Base-by-base conservation (phyloP, 179 eudicot species). In the Spergularia azorica region DNA sequence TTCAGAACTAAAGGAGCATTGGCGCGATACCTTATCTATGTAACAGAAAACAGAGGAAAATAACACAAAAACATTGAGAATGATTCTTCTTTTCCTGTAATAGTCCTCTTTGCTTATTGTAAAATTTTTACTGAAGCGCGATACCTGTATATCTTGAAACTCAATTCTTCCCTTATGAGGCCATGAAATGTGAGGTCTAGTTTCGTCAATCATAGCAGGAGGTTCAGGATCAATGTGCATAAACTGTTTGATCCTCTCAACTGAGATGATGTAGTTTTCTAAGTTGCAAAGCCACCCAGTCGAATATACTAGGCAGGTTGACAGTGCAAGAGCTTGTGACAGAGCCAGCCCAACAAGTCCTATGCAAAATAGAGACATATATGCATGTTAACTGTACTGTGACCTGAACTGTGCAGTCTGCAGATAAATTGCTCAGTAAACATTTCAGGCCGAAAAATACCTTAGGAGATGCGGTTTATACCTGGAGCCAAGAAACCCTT, bases 1-100 rank as follows among this genome's bases (percentile, higher is more conserved):
- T 85, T 81, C 58, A 88, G 87, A 63, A 87, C 89, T 17, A 84
- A 67, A 12, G 90, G 92, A 54, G 90, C 75, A 75, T 89, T 87
- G 46, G 86, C 87, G 64, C 92, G 80, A 62, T 89, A 89, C 61
- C 86, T 84, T 11, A 69, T 51, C 72, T 69, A 57, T 1, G 17
- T 6, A 32, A 67, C 57, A 67, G 3, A 54, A 17, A n/a, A 1
- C 5, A 1, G 48, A 43, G 5, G 48, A 43, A 43, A 4, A 43
- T 43, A 43, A 43, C 48, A 43, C 8, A 43, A 43, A 43, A 43
- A 4, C 48, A 43, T 43, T 43, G 48, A 43, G 8, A 4, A 43
- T 43, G 8, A 43, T 43, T 2, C 5, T 2, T n/a, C n/a, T n/a
- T n/a, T n/a, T n/a, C n/a, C n/a, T n/a, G n/a, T n/a, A n/a, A n/a